Base-by-base conservation (phyloP, 2,329 filamentous ascomycete species). In the Ramularia endophylla region DNA sequence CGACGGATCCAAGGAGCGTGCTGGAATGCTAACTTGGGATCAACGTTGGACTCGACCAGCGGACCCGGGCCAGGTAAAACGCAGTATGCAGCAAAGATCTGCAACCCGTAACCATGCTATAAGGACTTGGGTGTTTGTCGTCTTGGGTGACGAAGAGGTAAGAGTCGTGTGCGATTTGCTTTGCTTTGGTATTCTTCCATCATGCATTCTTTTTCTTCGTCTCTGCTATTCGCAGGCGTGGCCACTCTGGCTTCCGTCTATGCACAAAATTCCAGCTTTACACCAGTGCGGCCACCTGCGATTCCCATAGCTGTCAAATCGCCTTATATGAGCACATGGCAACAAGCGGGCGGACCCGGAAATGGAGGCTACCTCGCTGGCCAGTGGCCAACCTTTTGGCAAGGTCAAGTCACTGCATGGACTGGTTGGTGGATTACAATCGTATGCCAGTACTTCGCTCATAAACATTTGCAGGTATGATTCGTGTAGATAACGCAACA, bases 281-380 rank as follows among this genome's bases (percentile, higher is more conserved):
- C 66, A 27, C 81, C 81, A 20, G 73, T 77, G 22, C 71, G 79
- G 2, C 81, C 81, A 32, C 83, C 82, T 13, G 74, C 82, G 1
- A 70, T 84, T 25, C 84, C 85, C n/a, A 64, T 89, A 27, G 83
- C 83, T 34, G 85, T 88, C 30, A 80, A 78, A 47, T 83, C 79
- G 11, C 85, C 85, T 0, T 89, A 88, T 51, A 63, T 88, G 17
- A 86, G 77, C 57, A 75, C 78, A 16, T 87, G 83, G 81, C 69
- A 83, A 27, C 65, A 76, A 42, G 56, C 73, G 8, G 80, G 79
- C 1, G 75, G 68, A 22, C 70, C 73, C 16, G 73, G 75, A 9
- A 77, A 81, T 54, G 79, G 79, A 18, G 81, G 80, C 1, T 75
- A 82, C 46, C 69, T 88, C 16, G 74, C 36, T 17, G 41, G 81